Evolutionary conservation across 1,284 basidiomycete species (phyloP), one percentile per base, ranked within the genome.

Genomic region (Tilletia caries): DNA sequence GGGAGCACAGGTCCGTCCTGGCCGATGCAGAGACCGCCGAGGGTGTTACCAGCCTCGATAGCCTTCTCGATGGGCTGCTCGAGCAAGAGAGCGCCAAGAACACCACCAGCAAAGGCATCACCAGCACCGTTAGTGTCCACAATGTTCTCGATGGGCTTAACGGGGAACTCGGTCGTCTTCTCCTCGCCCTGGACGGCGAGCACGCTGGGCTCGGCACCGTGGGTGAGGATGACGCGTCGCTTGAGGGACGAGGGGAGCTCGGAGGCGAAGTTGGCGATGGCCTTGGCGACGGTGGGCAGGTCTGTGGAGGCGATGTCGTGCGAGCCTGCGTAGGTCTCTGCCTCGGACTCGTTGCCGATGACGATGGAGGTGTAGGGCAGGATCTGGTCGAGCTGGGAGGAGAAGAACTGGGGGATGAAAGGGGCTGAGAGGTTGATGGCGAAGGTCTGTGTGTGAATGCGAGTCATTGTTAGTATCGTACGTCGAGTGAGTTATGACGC

Each of bases 111-210:
- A 79, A 98, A 98, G 66, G 93, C 94, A 84, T 99, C 96, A 67
- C 96, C 96, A n/a, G 96, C 96, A 67, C 93, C 96, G 85, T 98
- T 99, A 69, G 96, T 99, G 85, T 98, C 96, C 70, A 97, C 90
- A 78, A 99, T 83, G 4, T 80, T 72, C 69, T 76, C 70, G 58
- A 83, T 76, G 84, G 86, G 87, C 84, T 80, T 85, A 81, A 85
- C 86, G 83, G 67, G 76, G 84, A 85, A 85, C 12, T 84, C 70
- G 66, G 77, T 77, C 29, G 88, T 86, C 2, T 88, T 86, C 15
- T 88, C 86, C 15, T 73, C 69, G 50, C 86, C 86, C 34, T 89
- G 87, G 23, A 88, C 87, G 46, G 93, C 92, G 69, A 95, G 86
- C 68, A 93, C 85, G 58, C 95, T 98, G 69, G 89, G 87, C 70